Base-by-base conservation (phyloP, 768 basidiomycete genomes). In the Coprinopsis sp. region DNA sequence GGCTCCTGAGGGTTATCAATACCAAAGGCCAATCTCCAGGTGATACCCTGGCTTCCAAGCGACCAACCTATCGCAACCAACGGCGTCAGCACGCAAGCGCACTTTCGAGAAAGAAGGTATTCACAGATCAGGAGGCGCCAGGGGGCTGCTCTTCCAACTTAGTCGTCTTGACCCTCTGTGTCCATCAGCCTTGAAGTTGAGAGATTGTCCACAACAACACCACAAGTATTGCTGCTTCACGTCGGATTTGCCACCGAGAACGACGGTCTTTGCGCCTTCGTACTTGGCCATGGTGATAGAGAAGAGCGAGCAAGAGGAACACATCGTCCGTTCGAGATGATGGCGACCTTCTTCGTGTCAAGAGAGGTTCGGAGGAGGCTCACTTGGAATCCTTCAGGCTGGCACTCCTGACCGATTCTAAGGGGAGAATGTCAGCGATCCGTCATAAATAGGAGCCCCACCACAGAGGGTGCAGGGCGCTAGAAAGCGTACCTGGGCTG, bases 41-140 rank as follows among this genome's bases (percentile, higher is more conserved):
- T 77, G 40, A 82, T 76, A n/a, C 80, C 79, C 57, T 78, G 77
- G 11, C 78, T 65, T 25, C 76, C 77, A 55, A 79, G 78, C 14
- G n/a, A 77, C 77, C 41, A 76, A 50, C 52, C 79, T 79, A 34
- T n/a, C n/a, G n/a, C n/a, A n/a, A n/a, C n/a, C 4, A 25, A 36
- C 12, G 28, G 4, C 8, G 16, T 21, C 13, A n/a, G 28, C 27
- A 24, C 21, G 24, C 19, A 38, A 33, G 31, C 16, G 28, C 2
- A 19, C 36, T 10, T 27, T 21, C 33, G 13, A 12, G 18, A 30
- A 31, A 25, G 18, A 29, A 33, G 28, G 3, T 16, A 68, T 77
- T 51, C 52, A 80, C 79, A 82, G 66, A 64, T 82, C 79, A 38
- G 80, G 80, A 44, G 81, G 81, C 3, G 81, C 77, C n/a, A 81